Base-by-base conservation (phyloP, 192 early-diverging fungal species). In the Coemansia sp. region DNA sequence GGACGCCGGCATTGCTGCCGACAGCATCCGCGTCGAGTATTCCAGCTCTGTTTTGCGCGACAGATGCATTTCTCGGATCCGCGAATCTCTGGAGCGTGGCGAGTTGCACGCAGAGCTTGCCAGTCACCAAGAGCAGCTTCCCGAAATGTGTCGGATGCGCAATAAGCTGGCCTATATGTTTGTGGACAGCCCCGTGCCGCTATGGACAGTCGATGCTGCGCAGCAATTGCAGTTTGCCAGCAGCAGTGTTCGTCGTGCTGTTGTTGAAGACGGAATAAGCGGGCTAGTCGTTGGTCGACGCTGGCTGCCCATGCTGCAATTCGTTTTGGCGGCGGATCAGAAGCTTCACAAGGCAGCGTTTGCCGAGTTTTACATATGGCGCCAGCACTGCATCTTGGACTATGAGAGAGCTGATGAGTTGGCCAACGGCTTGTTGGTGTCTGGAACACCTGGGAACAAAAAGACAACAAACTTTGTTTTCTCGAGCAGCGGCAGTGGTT, bases 321-420 rank as follows among this genome's bases (percentile, higher is more conserved):
- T 18, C 37, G 37, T 55, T 1, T 14, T 68, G 43, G 41, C 41
- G 6, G 66, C 57, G 11, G 28, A 39, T 28, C 41, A 52, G 20
- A 56, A 51, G 9, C 41, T 52, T 3, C 15, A 35, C 18, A 51
- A 41, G 18, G 34, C 66, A 4, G 66, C 66, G 14, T 68, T 68
- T 20, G 43, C 17, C 3, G 43, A 33, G 28, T 68, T 68, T 28
- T 68, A 36, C 57, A n/a, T 8, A 14, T 68, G 66, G 66, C 64
- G 65, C 1, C 45, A 3, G 68, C 35, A 6, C 20, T 53, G 17
- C 41, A 76, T 12, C 53, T 48, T 22, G 14, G 61, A 28, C 51
- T 39, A 64, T 35, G 52, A 53, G 67, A 7, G 53, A 9, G 52
- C 34, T 34, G 37, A 36, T 12, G 28, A 35, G 9, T 37, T 53